Evolutionary conservation across 2,329 filamentous ascomycete species (phyloP), one percentile per base, ranked within the genome.

Genomic region (Hypoxylon sp.): DNA sequence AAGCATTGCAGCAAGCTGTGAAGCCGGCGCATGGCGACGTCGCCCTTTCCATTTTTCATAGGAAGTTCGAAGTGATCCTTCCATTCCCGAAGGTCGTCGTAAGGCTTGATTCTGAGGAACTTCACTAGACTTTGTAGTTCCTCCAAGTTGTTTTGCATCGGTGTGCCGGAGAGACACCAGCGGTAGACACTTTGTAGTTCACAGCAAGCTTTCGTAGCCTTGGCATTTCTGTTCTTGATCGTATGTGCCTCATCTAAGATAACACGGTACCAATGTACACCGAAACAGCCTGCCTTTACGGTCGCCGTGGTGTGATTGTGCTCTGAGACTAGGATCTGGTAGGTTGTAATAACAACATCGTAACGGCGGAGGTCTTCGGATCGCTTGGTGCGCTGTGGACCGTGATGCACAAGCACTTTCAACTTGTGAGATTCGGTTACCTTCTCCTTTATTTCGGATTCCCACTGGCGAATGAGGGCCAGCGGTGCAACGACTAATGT

Each of bases 71-170:
- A 99, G 50, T 95, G 87, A 11, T 92, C 88, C 62, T 93, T 92
- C 93, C 94, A 99, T 52, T 88, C 84, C 7, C 82, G 80, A 13
- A 97, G 77, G 47, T 97, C 86, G 64, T 95, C 87, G 66, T 94
- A 97, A 0, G 94, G 94, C 62, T 89, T 88, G 67, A 99, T 96
- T 11, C 90, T 86, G 26, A 99, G 78, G 70, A 99, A 99, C 55
- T 87, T 90, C 69, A 99, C 90, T 44, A 99, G 75, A 61, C 91
- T 96, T 68, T 99, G 94, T 41, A 99, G 76, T 71, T 99, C 94
- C 60, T 99, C 94, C 4, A 99, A 82, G 64, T 96, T 97, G 73
- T 99, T 99, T 69, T 99, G 94, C 87, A 99, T 91, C 0, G 94
- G 94, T 1, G 94, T 99, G 43, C 94, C 94, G 0, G 92, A 96